These are phyloP conservation scores for Erythrophleum fordii DNA, from an alignment of 306 rosid genomes.

Conservation along the genomic window DNA sequence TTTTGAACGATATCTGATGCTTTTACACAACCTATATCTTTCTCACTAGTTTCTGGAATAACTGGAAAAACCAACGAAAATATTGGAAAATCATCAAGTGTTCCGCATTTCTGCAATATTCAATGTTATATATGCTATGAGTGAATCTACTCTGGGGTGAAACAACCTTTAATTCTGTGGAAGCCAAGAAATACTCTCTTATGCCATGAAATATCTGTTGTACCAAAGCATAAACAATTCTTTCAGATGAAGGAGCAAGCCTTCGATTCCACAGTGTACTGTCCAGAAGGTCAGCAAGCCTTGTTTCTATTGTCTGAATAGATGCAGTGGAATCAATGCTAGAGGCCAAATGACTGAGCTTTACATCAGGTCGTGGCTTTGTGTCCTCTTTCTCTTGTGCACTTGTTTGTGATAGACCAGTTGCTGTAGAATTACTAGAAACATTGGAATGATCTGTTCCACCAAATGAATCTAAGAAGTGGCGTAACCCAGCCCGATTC, in stretches of 20 bases:
- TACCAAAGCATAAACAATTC: conserved; percentile 94
- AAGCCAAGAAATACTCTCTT: conserved; percentile 91
- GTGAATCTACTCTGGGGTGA: no score
- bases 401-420: conserved; percentile 59
- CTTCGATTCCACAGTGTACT: conserved; percentile 97
- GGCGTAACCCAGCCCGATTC: conserved; percentile 97
- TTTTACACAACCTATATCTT: background rate
- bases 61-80: conserved; percentile 12
- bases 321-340: conserved; percentile 70
- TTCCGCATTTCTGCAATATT: background rate
- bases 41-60: background rate
- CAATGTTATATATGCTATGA: no score
- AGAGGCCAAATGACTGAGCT: conserved; percentile 88
- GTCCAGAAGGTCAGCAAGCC: conserved; percentile 96
- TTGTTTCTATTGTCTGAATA: conserved; percentile 77
- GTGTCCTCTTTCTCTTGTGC: conserved; percentile 74
- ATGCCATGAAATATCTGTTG: conserved; percentile 98
- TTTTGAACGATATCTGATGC: background rate
- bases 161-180: conserved; percentile 96
- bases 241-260: conserved; percentile 98
- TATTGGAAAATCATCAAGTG: background rate
- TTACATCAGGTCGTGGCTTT: conserved; percentile 80
- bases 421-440: conserved; percentile 46
- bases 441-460: conserved; percentile 79
- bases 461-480: conserved; percentile 92